Evolutionary conservation across 1,139 yeast species (phyloP).

Genomic region (Blastobotrys indianensis): DNA sequence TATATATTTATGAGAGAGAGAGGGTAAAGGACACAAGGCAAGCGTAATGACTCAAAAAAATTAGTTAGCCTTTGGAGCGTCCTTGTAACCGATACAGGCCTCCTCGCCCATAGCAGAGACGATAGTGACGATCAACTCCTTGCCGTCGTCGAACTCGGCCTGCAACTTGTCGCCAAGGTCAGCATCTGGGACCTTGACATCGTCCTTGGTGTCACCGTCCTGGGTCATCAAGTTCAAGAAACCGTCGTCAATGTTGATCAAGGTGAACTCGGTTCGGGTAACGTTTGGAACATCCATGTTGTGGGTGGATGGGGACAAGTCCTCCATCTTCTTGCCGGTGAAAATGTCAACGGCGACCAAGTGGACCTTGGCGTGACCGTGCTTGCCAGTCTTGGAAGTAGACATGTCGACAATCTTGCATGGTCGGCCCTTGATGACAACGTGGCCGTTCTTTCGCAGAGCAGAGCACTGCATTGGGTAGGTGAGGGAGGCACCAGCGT

Average conservation of each 20-base stretch:
- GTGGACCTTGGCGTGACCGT: slow-evolving; percentile 99
- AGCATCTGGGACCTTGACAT: slow-evolving; percentile 96
- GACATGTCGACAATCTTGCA: slow-evolving; percentile 99
- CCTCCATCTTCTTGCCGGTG: slow-evolving; percentile 99
- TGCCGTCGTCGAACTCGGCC: slow-evolving; percentile 93
- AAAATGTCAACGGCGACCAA: slow-evolving; percentile 97
- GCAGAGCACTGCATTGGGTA: slow-evolving; percentile 99
- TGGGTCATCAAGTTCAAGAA: slow-evolving; percentile 93
- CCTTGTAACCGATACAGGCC: slow-evolving; percentile 96
- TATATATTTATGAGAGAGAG: background rate
- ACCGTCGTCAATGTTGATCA: slow-evolving; percentile 97
- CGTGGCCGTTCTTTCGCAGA: slow-evolving; percentile 99
- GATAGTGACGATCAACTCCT: slow-evolving; percentile 92
- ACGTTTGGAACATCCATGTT: slow-evolving; percentile 99
- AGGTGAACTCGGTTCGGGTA: slow-evolving; percentile 89
- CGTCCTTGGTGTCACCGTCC: slow-evolving; percentile 99
- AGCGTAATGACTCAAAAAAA: background rate
- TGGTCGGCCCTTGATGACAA: slow-evolving; percentile 97
- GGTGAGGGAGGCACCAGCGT: slow-evolving; percentile 98
- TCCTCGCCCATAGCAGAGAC: slow-evolving; percentile 99
- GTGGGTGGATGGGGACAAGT: slow-evolving; percentile 99
- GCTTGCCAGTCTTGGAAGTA: slow-evolving; percentile 99
- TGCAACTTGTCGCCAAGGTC: slow-evolving; percentile 92
- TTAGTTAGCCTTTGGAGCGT: slow-evolving; percentile 68
- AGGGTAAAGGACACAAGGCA: background rate